A percentile compares a stretch with the other conserved stretches of the same genome.
phyloP scores from a whole-genome alignment of 257 asterid genomes.

The Anisodus acutangulus region DNA sequence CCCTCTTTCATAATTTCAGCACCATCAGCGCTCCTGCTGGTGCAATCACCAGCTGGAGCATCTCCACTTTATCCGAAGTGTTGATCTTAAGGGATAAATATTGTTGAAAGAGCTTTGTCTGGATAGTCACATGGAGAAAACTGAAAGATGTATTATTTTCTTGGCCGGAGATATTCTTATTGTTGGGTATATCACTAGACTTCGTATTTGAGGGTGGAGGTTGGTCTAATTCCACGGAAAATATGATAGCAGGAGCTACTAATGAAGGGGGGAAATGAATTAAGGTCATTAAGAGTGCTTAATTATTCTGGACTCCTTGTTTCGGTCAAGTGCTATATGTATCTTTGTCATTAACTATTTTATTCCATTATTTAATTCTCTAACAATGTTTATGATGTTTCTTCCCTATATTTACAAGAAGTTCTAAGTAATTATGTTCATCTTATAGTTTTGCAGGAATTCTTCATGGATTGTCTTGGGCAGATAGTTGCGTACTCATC shows the following conservation, averaged over 20 bases:
- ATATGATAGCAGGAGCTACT: not conserved
- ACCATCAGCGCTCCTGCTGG: no score
- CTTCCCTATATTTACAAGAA: not conserved
- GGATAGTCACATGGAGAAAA: not conserved
- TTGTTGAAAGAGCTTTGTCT: not conserved
- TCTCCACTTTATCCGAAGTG: no score
- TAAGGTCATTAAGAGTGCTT: not conserved
- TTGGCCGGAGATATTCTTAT: no score
- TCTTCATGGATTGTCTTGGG: not conserved
- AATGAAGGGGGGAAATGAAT: not conserved
- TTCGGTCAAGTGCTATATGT: not conserved
- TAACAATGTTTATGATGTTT: not conserved
- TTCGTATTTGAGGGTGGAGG: not conserved
- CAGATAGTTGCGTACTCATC: not conserved
- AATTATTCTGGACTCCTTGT: not conserved
- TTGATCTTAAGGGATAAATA: not conserved
- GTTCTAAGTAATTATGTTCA: not conserved
- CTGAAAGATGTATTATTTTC: no score
- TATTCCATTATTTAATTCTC: not conserved
- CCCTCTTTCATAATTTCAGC: no score
- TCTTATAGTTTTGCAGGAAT: not conserved
- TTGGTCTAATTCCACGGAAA: not conserved
- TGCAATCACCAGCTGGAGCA: no score
- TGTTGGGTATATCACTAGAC: not conserved
- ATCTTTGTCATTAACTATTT: not conserved